Conservation (phyloP, 495 filamentous ascomycete species). For the Daldinia concentrica region DNA sequence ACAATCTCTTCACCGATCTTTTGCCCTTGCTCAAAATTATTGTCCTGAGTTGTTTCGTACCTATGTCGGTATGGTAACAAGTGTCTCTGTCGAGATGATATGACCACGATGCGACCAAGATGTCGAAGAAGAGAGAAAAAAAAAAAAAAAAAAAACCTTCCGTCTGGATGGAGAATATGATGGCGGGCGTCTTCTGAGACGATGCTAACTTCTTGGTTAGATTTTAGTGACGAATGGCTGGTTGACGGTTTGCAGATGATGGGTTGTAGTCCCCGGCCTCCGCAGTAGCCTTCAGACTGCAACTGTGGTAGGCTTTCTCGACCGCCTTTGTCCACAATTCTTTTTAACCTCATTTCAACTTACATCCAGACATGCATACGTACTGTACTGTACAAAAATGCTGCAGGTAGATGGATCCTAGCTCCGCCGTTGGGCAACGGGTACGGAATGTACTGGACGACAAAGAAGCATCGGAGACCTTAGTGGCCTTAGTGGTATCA, state of each 20-base stretch:
- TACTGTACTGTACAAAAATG: conserved; percentile 21
- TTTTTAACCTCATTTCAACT: conserved; percentile 44
- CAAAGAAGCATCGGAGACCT: conserved; percentile 22
- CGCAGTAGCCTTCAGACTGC: conserved; percentile 36
- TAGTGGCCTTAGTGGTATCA: conserved; percentile 27
- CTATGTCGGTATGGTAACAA: conserved; percentile 2
- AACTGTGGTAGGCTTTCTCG: conserved; percentile 28
- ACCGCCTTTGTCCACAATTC: conserved; percentile 34
- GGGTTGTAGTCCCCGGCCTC: conserved; percentile 7
- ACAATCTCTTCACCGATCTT: conserved; percentile 44
- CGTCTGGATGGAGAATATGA: conserved; percentile 25
- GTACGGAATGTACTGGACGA: neutral
- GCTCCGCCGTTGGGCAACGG: no score
- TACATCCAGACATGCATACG: conserved; percentile 25
- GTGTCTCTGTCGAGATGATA: conserved; percentile 11
- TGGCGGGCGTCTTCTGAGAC: conserved; percentile 42
- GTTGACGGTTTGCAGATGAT: conserved; percentile 12
- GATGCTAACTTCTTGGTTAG: conserved; percentile 23
- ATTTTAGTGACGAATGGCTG: conserved; percentile 29
- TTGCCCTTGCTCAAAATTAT: conserved; percentile 27
- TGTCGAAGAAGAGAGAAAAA: conserved; percentile 13
- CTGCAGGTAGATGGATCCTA: conserved; percentile 42
- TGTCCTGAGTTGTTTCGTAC: conserved; percentile 9
- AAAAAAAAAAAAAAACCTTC: conserved; percentile 24
- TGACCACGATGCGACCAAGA: conserved; percentile 18